phyloP scores from a whole-genome alignment of 2,329 filamentous ascomycete species.

The Arthrobotrys conoides region DNA sequence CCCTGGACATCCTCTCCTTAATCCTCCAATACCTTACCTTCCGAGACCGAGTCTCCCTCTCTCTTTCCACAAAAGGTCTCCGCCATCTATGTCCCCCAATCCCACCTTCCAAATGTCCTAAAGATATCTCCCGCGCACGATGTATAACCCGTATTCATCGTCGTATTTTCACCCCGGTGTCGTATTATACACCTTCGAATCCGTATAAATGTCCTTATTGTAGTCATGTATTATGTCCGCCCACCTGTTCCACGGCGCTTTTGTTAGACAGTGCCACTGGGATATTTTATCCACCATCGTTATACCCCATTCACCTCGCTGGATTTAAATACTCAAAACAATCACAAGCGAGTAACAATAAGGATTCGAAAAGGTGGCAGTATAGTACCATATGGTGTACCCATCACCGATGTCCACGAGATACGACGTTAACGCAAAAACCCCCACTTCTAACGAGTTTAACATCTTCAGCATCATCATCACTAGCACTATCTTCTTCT shows the following conservation, averaged over 20 bases:
- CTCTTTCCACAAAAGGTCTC: constrained; percentile 41
- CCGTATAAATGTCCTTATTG: constrained; percentile 50
- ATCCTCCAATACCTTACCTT: constrained; percentile 46
- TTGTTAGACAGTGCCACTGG: constrained; percentile 46
- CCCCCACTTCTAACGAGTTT: constrained; percentile 3
- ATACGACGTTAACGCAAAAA: constrained; percentile 35
- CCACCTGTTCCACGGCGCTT: constrained; percentile 34
- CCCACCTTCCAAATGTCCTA: not conserved
- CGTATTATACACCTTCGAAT: not conserved
- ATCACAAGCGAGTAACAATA: not conserved
- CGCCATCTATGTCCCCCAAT: constrained; percentile 43
- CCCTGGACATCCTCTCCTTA: constrained; percentile 40
- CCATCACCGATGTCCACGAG: constrained; percentile 51
- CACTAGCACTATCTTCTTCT: not conserved
- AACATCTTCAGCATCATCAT: constrained; percentile 7
- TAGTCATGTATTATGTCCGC: constrained; percentile 34
- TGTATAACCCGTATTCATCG: constrained; percentile 30
- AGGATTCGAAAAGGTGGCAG: not conserved
- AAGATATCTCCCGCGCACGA: not conserved
- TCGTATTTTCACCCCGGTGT: constrained; percentile 21
- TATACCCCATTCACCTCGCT: constrained; percentile 39
- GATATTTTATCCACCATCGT: constrained; percentile 35
- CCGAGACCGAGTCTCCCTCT: constrained; percentile 48
- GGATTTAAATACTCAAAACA: constrained; percentile 35
- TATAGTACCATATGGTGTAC: constrained; percentile 54